These are phyloP conservation scores for Botryosphaeria dothidea DNA, from an alignment of 2,329 filamentous ascomycete genomes.

Conservation along the genomic window DNA sequence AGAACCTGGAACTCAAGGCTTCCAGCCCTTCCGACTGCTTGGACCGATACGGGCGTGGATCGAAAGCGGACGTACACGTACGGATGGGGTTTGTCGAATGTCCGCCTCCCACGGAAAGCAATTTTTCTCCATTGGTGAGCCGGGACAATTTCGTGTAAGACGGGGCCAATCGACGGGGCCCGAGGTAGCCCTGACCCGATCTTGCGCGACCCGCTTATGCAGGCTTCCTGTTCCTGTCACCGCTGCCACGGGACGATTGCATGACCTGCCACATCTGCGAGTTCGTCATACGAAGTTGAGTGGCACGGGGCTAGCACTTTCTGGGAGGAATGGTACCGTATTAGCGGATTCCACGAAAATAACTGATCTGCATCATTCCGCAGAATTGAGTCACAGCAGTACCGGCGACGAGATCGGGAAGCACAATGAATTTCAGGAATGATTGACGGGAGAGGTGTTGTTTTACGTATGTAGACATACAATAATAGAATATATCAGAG, in stretches of 20 bases:
- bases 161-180: neutral
- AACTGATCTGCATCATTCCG: neutral
- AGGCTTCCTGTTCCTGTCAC: conserved; percentile 13
- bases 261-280: too few relatives aligned
- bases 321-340: neutral
- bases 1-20: neutral
- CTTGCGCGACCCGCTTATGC: neutral
- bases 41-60: neutral
- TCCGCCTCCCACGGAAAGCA: neutral
- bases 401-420: neutral
- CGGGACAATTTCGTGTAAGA: neutral
- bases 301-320: neutral
- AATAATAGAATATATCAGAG: neutral
- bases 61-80: neutral
- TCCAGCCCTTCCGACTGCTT: neutral
- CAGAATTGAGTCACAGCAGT: neutral
- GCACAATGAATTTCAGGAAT: neutral
- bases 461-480: neutral
- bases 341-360: neutral
- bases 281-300: neutral
- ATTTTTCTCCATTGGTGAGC: neutral
- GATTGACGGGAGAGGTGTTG: neutral
- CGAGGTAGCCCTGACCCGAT: neutral
- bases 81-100: neutral
- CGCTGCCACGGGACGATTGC: conserved; percentile 1